Evolutionary conservation across 495 filamentous ascomycete species (phyloP), one percentile per base, ranked within the genome.

Genomic region (Pyrenula massariospora): DNA sequence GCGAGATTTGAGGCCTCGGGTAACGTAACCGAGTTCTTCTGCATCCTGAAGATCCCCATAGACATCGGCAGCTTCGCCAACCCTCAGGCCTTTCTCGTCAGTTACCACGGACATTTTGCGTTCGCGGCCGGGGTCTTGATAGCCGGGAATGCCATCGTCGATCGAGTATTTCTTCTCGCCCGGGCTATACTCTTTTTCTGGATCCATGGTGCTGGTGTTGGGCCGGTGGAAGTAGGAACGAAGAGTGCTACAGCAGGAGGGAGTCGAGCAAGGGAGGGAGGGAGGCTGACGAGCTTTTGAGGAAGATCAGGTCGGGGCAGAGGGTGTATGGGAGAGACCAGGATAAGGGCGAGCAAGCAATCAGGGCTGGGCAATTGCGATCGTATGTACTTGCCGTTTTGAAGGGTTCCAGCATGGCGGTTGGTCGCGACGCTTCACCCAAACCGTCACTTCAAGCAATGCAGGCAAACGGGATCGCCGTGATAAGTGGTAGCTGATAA

Each of bases 1-100:
- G 52, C 79, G 70, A 10, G 73, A 78, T 59, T 73, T 73, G 52
- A 74, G 62, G 25, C 67, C 31, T 8, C 31, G 31, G 15, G 31
- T 8, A 15, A 42, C 31, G 31, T 42, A 42, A 5, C 31, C 31
- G 15, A 8, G 15, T 15, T 42, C 31, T 42, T 42, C 31, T 8
- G 31, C 31, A 42, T 42, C 31, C 5, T 42, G 31, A 15, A 42
- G 5, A 42, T 42, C 31, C 5, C 31, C 31, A 15, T 42, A 42
- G 31, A 42, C 15, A 42, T 42, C 31, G 5, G 31, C 31, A 42
- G 31, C 31, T 42, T 42, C 31, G 31, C 31, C 31, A 15, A 42
- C 31, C 31, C 15, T 5, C 15, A 42, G 31, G 15, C 31, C 31
- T 42, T 42, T 42, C 31, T 42, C 31, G 31, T 42, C 31, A 15